Evolutionary conservation across 305 asterid genomes (phyloP).

Genomic region (Euphrasia arctica): DNA sequence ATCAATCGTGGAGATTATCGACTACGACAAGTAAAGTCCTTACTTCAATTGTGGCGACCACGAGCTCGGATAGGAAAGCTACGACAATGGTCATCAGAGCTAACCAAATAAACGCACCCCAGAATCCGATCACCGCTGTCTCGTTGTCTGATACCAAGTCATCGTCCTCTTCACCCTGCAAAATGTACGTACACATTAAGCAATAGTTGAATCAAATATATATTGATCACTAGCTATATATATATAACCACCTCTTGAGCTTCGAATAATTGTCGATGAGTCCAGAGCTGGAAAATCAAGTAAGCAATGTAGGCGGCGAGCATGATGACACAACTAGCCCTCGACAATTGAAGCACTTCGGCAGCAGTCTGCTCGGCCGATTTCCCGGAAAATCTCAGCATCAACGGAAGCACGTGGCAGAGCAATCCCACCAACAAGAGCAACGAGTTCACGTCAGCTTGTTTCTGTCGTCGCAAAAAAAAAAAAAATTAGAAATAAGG

Average conservation of each 20-base stretch:
- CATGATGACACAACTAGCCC: constrained; percentile 80
- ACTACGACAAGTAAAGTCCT: not conserved
- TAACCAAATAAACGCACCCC: constrained; percentile 79
- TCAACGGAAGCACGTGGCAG: constrained; percentile 64
- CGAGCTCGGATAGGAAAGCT: constrained; percentile 80
- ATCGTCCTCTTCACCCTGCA: constrained; percentile 44
- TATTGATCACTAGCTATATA: no score
- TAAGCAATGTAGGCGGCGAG: constrained; percentile 65
- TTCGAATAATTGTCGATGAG: constrained; percentile 75
- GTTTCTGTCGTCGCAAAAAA: constrained; percentile 40
- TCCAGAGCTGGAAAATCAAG: constrained; percentile 76
- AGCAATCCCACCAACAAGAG: constrained; percentile 68
- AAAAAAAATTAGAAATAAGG: not conserved
- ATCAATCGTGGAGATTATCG: not conserved
- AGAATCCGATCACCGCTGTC: constrained; percentile 64
- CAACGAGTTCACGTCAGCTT: constrained; percentile 79
- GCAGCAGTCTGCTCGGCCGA: constrained; percentile 33
- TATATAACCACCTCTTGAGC: constrained; percentile 40
- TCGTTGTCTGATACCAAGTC: constrained; percentile 43
- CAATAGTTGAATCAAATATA: no score
- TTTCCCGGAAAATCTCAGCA: constrained; percentile 46
- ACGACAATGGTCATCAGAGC: constrained; percentile 62
- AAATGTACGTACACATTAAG: no score
- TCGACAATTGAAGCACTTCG: constrained; percentile 55
- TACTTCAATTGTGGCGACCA: constrained; percentile 90